phyloP scores from a whole-genome alignment of 345 rosid genomes.

The Linum lewisii region DNA sequence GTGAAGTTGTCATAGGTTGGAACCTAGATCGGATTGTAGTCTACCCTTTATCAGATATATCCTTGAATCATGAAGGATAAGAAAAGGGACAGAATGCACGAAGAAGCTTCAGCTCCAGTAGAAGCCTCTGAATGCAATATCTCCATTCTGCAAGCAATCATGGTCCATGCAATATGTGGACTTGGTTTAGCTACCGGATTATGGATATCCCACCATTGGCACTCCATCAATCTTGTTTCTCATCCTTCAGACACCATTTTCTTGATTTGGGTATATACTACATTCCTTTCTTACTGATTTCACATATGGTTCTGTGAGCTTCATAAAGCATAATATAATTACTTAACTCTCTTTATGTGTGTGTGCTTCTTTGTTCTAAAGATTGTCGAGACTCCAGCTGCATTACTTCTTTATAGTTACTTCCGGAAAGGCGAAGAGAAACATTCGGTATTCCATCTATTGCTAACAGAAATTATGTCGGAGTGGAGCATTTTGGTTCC shows the following conservation, averaged over 20 bases:
- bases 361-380: slow-evolving; percentile 13
- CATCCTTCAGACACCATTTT: slow-evolving; percentile 49
- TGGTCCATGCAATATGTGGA: slow-evolving; percentile 34
- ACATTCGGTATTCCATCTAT: slow-evolving; percentile 37
- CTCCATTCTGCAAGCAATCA: slow-evolving; percentile 21
- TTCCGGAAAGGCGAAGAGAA: slow-evolving; percentile 40
- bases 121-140: not conserved
- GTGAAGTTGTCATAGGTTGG: no score
- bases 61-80: not conserved
- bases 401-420: slow-evolving; percentile 46
- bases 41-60: not conserved
- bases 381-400: slow-evolving; percentile 40
- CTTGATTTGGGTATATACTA: slow-evolving; percentile 43
- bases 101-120: not conserved
- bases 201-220: slow-evolving; percentile 35
- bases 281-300: not conserved
- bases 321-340: not conserved
- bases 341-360: not conserved
- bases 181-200: slow-evolving; percentile 35
- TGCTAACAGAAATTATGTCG: not conserved
- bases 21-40: not conserved
- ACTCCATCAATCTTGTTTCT: slow-evolving; percentile 46
- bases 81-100: not conserved
- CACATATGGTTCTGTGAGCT: not conserved
- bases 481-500: not conserved